Base-by-base conservation (phyloP, 345 rosid species). In the Gossypium turneri region DNA sequence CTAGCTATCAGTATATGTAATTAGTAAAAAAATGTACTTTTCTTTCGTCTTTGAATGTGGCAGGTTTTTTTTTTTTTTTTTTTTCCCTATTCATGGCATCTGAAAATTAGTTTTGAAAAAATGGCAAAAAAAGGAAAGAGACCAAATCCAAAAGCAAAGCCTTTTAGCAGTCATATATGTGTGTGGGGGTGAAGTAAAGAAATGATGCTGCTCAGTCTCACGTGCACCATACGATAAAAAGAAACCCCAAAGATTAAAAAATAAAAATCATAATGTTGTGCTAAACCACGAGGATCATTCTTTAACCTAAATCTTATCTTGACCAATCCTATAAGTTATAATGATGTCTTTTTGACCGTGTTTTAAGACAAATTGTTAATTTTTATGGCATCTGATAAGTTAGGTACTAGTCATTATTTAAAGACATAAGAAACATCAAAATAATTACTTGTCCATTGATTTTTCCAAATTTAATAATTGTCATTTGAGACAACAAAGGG, bases 151-250 rank as follows among this genome's bases (percentile, higher is more conserved):
- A 76, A 77, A 41, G 74, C 9, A n/a, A 73, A 66, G 13, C 53
- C 51, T 61, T 77, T 53, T 55, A 25, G 75, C 73, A 59, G 79
- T 34, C 77, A 52, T 16, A 52, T 17, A 1, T 34, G 7, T 1
- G 41, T 34, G 41, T 4, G 41, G 41, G n/a, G 45, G 67, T 66
- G 63, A 53, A 60, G 55, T 52, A 74, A 52, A 56, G 80, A 65
- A 76, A 79, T 80, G 79, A 83, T 85, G 63, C 59, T 48, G 59
- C 63, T 61, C 17, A n/a, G 77, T 59, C 86, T 77, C 86, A 81
- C 88, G 83, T 85, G 86, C 83, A 77, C 68, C 76, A n/a, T 59
- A 25, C 53, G 75, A 53, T 77, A 44, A 66, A 80, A 53, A 45
- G 22, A 5, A 57, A 51, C 22, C 64, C 12, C 2, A 53, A 47